A percentile compares a stretch with the other conserved stretches of the same genome.
Evolutionary conservation across 306 rosid species (phyloP).

Genomic region (Quillaja saponaria): DNA sequence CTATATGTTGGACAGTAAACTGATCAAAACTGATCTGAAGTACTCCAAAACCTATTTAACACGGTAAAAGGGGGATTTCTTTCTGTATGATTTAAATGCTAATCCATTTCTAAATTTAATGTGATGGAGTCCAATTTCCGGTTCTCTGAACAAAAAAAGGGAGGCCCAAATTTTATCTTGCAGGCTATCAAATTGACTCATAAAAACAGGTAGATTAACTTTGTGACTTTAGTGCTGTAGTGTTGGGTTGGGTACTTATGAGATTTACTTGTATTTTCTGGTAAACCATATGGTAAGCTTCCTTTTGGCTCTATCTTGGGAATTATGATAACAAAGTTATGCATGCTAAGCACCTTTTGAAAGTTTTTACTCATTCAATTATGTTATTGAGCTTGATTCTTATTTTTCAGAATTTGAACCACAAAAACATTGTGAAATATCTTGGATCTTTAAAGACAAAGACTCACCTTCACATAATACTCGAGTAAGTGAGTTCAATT

Average conservation of each 20-base stretch:
- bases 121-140: not conserved
- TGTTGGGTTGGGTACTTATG: not conserved
- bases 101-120: not conserved
- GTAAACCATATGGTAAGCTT: slow-evolving; percentile 13
- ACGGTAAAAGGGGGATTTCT: no score
- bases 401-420: slow-evolving; percentile 87
- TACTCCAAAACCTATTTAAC: no score
- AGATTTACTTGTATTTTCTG: slow-evolving; percentile 22
- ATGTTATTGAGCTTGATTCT: slow-evolving; percentile 25
- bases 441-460: slow-evolving; percentile 97
- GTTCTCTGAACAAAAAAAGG: slow-evolving; percentile 3
- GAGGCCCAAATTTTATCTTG: not conserved
- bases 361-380: slow-evolving; percentile 14
- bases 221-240: no score
- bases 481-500: slow-evolving; percentile 67
- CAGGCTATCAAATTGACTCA: not conserved
- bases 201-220: not conserved
- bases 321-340: slow-evolving; percentile 1
- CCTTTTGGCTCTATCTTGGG: slow-evolving; percentile 26
- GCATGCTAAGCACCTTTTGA: slow-evolving; percentile 8
- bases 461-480: slow-evolving; percentile 93
- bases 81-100: slow-evolving; percentile 1
- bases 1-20: no score
- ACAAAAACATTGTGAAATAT: slow-evolving; percentile 98
- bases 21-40: no score